Base-by-base conservation (phyloP, 2,329 filamentous ascomycete genomes). In the Dactylellina haptotyla region DNA sequence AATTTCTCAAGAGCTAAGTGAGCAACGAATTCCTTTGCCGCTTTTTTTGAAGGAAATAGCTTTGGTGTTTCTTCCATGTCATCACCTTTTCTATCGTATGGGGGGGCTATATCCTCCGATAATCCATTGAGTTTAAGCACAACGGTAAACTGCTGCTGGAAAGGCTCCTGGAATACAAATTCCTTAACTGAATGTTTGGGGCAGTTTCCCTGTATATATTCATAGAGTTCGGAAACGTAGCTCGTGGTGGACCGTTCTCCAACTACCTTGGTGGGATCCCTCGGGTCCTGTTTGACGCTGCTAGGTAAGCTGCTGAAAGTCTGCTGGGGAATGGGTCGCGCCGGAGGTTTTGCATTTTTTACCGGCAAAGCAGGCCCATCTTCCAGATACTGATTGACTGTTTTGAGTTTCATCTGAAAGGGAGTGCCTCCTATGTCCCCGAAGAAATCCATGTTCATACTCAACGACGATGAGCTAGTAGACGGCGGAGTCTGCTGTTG, bases 1-100 rank as follows among this genome's bases (percentile, higher is more conserved):
- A 73, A 41, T 32, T 30, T 26, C 14, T 66, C 45, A 12, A 73
- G 39, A 8, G 61, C 69, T 23, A 62, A 5, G 6, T 46, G 16
- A 3, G 70, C 70, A 28, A 59, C 63, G 54, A 39, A 58, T 53
- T 75, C 69, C 34, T 75, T 75, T 25, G 70, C 70, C 4, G 63
- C 63, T 26, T 64, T 75, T 43, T 75, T 75, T 3, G 70, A 75
- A 14, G 57, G 63, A 25, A 75, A 75, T 26, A 75, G n/a, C 26
- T 53, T 63, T n/a, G 63, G 56, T n/a, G 51, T 63, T 1, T 41
- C 46, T 30, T 43, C 48, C 5, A 32, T 4, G 12, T 67, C 69
- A 14, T 67, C 69, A 14, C 57, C 69, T 39, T 74, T 66, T 26
- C 41, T 54, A 50, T 62, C 62, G 20, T 54, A 57, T 3, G 57